These are phyloP conservation scores for Camellia granthamiana DNA, from an alignment of 148 eudicot species.

Conservation along the genomic window DNA sequence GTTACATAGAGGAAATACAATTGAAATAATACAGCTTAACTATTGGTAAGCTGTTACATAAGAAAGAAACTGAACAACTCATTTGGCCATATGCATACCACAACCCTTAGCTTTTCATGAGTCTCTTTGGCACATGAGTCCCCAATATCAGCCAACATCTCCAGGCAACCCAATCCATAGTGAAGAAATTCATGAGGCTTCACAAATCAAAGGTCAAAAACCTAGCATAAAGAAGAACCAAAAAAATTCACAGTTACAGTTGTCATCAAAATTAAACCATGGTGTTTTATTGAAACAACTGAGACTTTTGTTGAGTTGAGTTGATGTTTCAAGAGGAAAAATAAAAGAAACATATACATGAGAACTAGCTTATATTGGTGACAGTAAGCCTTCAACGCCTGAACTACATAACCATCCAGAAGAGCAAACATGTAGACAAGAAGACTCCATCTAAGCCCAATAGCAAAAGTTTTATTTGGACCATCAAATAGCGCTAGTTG, in stretches of 20 bases:
- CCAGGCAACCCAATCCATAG: conserved; percentile 79
- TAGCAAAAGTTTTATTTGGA: no score
- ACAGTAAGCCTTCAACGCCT: no score
- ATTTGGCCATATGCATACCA: conserved; percentile 44
- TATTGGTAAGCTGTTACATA: not conserved
- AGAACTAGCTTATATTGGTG: not conserved
- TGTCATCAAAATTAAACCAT: not conserved
- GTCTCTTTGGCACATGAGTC: conserved; percentile 64
- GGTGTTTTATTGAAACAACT: not conserved
- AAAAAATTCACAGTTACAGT: not conserved
- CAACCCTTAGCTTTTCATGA: conserved; percentile 69
- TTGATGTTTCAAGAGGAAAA: not conserved
- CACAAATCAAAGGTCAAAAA: conserved; percentile 64
- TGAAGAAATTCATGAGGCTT: conserved; percentile 77
- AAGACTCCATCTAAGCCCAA: no score
- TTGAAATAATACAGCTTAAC: not conserved
- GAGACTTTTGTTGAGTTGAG: not conserved
- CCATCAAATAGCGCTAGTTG: no score
- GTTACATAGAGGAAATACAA: not conserved
- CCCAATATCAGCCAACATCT: conserved; percentile 63
- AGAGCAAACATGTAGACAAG: no score
- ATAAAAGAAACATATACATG: not conserved
- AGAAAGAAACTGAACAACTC: conserved; percentile 6
- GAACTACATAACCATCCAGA: no score
- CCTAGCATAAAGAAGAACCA: conserved; percentile 40